Conservation (phyloP, 345 rosid species). For the Eucalyptus tenuipes region DNA sequence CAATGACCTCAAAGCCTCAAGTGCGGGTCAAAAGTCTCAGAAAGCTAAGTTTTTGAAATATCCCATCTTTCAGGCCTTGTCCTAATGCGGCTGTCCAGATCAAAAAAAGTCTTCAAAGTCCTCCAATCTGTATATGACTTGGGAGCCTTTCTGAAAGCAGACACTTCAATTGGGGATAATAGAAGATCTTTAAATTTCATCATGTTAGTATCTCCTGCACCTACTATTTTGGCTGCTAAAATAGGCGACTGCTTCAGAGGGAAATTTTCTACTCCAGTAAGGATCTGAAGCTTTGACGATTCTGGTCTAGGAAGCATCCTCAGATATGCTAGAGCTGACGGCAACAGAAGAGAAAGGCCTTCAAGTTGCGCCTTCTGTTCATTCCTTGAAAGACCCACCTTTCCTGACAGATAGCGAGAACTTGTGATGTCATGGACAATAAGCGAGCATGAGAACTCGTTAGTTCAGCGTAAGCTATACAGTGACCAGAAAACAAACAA, state of each 20-base stretch:
- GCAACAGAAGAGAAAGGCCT: too few species aligned
- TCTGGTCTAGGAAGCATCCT: too few species aligned
- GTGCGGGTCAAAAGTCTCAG: not conserved
- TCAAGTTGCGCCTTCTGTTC: too few species aligned
- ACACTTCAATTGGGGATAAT: not conserved
- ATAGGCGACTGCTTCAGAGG: too few species aligned
- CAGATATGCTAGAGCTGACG: too few species aligned
- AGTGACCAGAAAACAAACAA: too few species aligned
- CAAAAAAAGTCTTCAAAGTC: not conserved
- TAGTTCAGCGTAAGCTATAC: not conserved
- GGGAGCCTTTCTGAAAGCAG: not conserved
- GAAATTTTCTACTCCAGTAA: too few species aligned
- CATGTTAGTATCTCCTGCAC: not conserved
- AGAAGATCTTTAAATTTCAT: too few species aligned
- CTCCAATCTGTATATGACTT: not conserved
- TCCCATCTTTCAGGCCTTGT: not conserved
- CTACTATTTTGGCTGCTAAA: too few species aligned
- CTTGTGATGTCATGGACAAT: not conserved
- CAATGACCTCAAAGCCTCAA: not conserved
- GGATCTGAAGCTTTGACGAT: too few species aligned
- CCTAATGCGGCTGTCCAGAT: not conserved
- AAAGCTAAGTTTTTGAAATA: not conserved
- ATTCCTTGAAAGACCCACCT: not conserved
- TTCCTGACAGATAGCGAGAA: not conserved
- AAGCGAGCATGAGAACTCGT: fast-evolving